Percentiles rank a stretch among this genome's conserved stretches.
phyloP scores from a whole-genome alignment of 345 rosid species.

The Schrenkiella parvula region DNA sequence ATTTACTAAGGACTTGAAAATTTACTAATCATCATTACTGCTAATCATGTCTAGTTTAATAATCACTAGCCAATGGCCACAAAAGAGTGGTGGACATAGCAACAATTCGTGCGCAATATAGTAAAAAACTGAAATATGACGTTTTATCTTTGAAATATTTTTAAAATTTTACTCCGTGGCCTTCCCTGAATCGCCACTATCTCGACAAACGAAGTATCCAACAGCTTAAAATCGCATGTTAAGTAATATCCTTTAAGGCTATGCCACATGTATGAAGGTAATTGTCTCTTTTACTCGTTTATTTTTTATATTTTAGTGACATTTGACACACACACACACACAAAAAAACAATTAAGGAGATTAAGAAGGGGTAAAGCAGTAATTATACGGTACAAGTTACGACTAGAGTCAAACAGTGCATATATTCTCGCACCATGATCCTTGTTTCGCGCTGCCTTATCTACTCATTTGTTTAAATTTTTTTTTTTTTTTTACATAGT shows the following conservation, averaged over 20 bases:
- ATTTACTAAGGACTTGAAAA: neutral
- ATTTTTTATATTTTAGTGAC: neutral
- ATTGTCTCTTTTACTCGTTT: neutral
- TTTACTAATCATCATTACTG: neutral
- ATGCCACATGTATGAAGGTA: neutral
- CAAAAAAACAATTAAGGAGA: neutral
- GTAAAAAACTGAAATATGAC: neutral
- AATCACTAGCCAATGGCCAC: neutral
- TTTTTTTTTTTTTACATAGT: neutral
- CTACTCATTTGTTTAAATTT: neutral
- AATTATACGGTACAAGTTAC: neutral
- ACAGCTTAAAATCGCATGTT: neutral
- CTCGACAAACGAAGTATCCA: constrained; percentile 3
- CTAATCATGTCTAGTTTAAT: neutral
- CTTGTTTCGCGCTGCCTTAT: constrained; percentile 30
- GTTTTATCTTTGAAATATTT: neutral
- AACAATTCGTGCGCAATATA: neutral
- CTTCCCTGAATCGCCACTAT: neutral
- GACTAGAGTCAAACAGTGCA: constrained; percentile 28
- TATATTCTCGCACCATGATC: constrained; percentile 31
- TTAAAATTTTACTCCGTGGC: neutral
- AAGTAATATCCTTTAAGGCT: neutral
- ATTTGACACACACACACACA: neutral
- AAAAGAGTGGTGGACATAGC: neutral
- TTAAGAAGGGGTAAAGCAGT: neutral